Evolutionary conservation across 371 early-diverging fungal genomes (phyloP), one percentile per base, ranked within the genome.

Genomic region (Mortierella sp.): DNA sequence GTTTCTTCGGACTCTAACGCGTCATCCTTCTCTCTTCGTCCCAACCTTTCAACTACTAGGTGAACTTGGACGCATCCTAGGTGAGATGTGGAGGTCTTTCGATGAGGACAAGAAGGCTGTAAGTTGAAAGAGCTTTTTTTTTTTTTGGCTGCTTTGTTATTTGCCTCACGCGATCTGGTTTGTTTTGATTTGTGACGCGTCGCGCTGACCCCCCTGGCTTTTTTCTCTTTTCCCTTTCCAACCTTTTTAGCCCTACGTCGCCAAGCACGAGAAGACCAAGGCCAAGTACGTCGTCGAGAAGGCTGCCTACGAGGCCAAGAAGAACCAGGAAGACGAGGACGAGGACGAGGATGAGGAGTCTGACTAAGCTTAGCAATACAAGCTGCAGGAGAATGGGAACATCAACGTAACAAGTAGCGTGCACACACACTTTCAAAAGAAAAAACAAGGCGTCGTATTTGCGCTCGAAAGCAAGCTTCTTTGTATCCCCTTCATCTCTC

Each of bases 11-110:
- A n/a, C n/a, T n/a, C n/a, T n/a, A n/a, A n/a, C n/a, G n/a, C n/a
- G n/a, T n/a, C n/a, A n/a, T n/a, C n/a, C n/a, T n/a, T n/a, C n/a
- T n/a, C n/a, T n/a, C n/a, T n/a, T n/a, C n/a, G n/a, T n/a, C n/a
- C n/a, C n/a, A n/a, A n/a, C 22, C 34, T 57, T 12, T 65, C 27
- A 34, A 53, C 28, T 21, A 43, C 21, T 69, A 88, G 88, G 86
- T 59, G 83, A 91, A 48, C 84, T 93, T 50, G 90, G 92, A 62
- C 92, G 91, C 82, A 72, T 90, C 57, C 85, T 94, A 51, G 96
- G 96, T 66, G 87, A 88, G 56, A 81, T 82, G 82, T 95, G 95
- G 95, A 90, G 90, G 80, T 46, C 54, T 2, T 80, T 91, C 83
- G 31, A 71, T 46, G 90, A 90, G 0, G 81, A 81, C 43, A 87